Evolutionary conservation across 371 early-diverging fungal genomes (phyloP).

Genomic region (Mucor lusitanicus): DNA sequence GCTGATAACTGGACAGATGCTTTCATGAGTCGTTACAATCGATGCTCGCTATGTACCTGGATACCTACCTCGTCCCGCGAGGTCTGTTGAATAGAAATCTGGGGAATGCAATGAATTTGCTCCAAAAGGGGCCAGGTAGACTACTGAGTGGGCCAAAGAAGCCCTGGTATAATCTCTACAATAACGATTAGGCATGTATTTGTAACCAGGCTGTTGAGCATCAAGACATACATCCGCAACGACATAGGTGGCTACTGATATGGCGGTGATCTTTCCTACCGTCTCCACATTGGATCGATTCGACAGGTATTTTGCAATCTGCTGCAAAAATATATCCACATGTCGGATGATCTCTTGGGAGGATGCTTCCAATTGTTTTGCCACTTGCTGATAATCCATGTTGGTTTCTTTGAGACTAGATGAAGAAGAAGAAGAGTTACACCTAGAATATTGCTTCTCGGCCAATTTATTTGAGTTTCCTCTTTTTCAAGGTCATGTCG

Average conservation of each 20-base stretch:
- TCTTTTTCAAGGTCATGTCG: neutral
- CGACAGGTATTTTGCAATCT: slow-evolving; percentile 7
- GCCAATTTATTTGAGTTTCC: neutral
- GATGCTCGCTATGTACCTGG: no score
- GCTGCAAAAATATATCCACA: slow-evolving; percentile 2
- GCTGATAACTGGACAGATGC: slow-evolving; percentile 8
- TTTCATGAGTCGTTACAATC: neutral
- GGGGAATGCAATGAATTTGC: slow-evolving; percentile 19
- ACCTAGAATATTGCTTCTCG: neutral
- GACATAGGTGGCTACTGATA: slow-evolving; percentile 14
- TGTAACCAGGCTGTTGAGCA: neutral
- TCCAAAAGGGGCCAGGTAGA: slow-evolving; percentile 34
- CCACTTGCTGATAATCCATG: neutral
- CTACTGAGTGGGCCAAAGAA: slow-evolving; percentile 32
- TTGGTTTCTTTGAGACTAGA: neutral
- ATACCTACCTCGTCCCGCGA: slow-evolving; percentile 27
- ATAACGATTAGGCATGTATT: neutral
- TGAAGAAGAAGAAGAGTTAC: neutral
- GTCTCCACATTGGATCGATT: slow-evolving; percentile 9
- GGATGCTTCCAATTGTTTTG: neutral
- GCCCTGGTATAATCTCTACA: slow-evolving; percentile 34
- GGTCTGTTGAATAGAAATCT: slow-evolving; percentile 19
- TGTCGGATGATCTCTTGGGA: neutral
- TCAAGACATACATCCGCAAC: neutral
- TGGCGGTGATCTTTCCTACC: slow-evolving; percentile 21